Evolutionary conservation across 768 basidiomycete genomes (phyloP), one percentile per base, ranked within the genome.

Genomic region (Boletus speciosus): DNA sequence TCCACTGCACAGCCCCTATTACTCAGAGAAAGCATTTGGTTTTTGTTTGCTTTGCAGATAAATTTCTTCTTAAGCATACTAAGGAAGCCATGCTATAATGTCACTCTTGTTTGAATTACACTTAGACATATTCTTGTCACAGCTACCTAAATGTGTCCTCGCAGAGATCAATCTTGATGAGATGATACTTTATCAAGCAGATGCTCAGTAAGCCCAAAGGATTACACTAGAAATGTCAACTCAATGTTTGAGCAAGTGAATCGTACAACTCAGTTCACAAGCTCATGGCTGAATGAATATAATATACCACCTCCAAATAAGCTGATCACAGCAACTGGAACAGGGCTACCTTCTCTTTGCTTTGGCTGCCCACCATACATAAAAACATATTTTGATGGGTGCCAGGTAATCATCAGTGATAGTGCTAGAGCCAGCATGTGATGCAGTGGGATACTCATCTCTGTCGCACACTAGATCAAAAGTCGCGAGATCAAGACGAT

Each of bases 341-440:
- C 79, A 29, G 86, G 83, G 6, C 77, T 80, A 21, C 80, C 85
- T 71, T 90, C 86, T 45, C 79, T 79, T 43, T 73, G 64, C 58
- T 83, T 85, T 3, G 83, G 86, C 61, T 90, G 88, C 3, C 88
- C 89, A 63, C 88, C 90, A 59, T 89, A 91, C 4, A 89, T 88
- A 49, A 90, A 80, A n/a, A 84, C 79, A 60, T 88, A 84, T 70
- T 83, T 87, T 6, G 85, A 88, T 5, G 90, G 89, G 68, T 91
- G 90, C 89, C 89, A 91, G 2, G 82, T 72, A 3, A 92, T 88
- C 1, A 86, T 84, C 5, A 84, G 83, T n/a, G 88, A 82, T 1
- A 88, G 76, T 4, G 83, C 85, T 6, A 86, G 74, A 3, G 87
- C 79, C 2, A 86, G 81, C 14, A 92, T 81, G n/a, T 89, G 85